phyloP scores from a whole-genome alignment of 306 rosid genomes.

The Acacia melanoxylon region DNA sequence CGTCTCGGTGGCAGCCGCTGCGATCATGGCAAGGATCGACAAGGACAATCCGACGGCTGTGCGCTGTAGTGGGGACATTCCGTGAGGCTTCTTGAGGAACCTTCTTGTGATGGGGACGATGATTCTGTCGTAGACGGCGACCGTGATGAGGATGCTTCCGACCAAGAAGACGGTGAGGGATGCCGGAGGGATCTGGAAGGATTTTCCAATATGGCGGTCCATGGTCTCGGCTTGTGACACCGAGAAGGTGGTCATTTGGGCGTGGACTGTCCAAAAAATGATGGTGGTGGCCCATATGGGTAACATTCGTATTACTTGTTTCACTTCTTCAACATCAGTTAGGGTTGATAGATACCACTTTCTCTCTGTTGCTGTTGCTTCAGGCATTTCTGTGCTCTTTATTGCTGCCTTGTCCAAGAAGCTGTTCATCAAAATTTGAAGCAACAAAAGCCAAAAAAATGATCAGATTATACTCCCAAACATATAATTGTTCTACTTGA shows the following conservation, averaged over 20 bases:
- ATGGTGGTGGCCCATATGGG: conserved; percentile 93
- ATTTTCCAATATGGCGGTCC: conserved; percentile 71
- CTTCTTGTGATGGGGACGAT: conserved; percentile 51
- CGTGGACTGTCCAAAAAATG: conserved; percentile 76
- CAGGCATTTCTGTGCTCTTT: conserved; percentile 31
- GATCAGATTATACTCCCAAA: neutral
- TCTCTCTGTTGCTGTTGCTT: conserved; percentile 9
- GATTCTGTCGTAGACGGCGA: conserved; percentile 65
- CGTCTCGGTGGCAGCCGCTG: conserved; percentile 59
- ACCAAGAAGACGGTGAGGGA: conserved; percentile 75
- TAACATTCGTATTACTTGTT: conserved; percentile 58
- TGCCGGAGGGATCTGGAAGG: conserved; percentile 71
- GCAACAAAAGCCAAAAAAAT: neutral
- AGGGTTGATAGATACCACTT: conserved; percentile 74
- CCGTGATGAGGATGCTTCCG: conserved; percentile 62
- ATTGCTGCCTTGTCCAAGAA: conserved; percentile 90
- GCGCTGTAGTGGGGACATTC: conserved; percentile 69
- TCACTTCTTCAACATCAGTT: conserved; percentile 87
- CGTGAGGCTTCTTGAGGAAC: conserved; percentile 55
- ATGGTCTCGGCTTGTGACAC: conserved; percentile 81
- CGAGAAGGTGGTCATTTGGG: conserved; percentile 86
- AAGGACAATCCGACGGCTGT: conserved; percentile 62
- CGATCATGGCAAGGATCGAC: conserved; percentile 61
- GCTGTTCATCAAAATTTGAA: conserved; percentile 31
- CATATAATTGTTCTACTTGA: neutral